These are phyloP conservation scores for Lipomyces mesembrius DNA, from an alignment of 805 yeast species.

Conservation along the genomic window DNA sequence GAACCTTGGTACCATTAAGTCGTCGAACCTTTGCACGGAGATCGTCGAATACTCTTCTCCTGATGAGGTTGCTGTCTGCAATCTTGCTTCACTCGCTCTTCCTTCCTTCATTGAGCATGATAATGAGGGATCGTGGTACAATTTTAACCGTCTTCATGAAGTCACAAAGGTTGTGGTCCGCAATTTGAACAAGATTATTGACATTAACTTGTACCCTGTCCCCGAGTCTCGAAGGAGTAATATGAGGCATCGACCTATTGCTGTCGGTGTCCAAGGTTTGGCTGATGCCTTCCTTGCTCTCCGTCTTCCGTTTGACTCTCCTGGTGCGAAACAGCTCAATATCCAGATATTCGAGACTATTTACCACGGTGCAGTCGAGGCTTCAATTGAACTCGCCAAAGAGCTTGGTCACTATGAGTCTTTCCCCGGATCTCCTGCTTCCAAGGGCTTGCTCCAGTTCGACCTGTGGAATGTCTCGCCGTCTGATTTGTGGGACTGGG, in stretches of 20 bases:
- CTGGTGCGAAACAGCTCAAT: slow-evolving; percentile 75
- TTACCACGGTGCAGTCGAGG: slow-evolving; percentile 89
- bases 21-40: slow-evolving; percentile 93
- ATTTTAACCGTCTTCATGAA: slow-evolving; percentile 74
- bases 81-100: slow-evolving; percentile 86
- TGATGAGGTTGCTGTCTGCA: slow-evolving; percentile 95
- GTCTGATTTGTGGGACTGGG: slow-evolving; percentile 88
- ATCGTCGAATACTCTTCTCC: slow-evolving; percentile 88
- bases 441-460: slow-evolving; percentile 80
- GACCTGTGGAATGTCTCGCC: slow-evolving; percentile 88
- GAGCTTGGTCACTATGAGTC: slow-evolving; percentile 70
- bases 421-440: slow-evolving; percentile 86
- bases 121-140: slow-evolving; percentile 58
- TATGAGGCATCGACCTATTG: slow-evolving; percentile 85
- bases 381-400: slow-evolving; percentile 79
- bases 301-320: slow-evolving; percentile 84
- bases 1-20: slow-evolving; percentile 89
- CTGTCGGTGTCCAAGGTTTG: slow-evolving; percentile 97
- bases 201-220: slow-evolving; percentile 83
- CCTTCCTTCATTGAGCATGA: slow-evolving; percentile 70
- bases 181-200: slow-evolving; percentile 83
- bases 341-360: slow-evolving; percentile 91
- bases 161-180: slow-evolving; percentile 76
- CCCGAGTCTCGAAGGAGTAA: slow-evolving; percentile 76
- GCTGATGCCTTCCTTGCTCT: slow-evolving; percentile 85